A percentile compares a stretch with the other conserved stretches of the same genome.
Evolutionary conservation across 805 yeast genomes (phyloP).

Genomic region (Wickerhamomyces mucosus): DNA sequence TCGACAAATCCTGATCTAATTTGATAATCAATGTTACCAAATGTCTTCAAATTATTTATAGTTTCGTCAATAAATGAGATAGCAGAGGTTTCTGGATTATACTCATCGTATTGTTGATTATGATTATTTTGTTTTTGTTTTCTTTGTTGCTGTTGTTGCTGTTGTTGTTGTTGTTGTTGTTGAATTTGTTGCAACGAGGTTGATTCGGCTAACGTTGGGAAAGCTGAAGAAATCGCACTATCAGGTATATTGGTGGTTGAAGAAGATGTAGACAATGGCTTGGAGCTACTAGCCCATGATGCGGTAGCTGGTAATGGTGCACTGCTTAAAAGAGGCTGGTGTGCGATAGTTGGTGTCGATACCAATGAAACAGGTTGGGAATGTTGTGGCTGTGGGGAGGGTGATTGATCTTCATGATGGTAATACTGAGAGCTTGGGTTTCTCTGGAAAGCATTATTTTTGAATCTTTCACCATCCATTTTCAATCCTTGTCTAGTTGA

Average conservation of each 20-base stretch:
- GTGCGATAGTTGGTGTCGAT: constrained; percentile 3
- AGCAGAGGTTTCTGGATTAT: constrained; percentile 35
- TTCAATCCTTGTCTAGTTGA: constrained; percentile 65
- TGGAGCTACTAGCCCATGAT: constrained; percentile 42
- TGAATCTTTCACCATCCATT: constrained; percentile 30
- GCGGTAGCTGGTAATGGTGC: constrained; percentile 63
- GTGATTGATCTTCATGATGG: neutral
- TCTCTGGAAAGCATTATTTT: constrained; percentile 18
- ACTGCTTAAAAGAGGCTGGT: constrained; percentile 18
- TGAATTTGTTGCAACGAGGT: constrained; percentile 24
- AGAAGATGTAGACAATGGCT: constrained; percentile 6
- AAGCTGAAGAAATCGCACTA: constrained; percentile 41
- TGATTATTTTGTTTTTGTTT: constrained; percentile 21
- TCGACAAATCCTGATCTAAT: constrained; percentile 25
- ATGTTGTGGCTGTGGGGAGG: neutral
- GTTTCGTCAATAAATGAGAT: constrained; percentile 39
- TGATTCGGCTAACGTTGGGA: constrained; percentile 48
- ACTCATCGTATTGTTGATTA: constrained; percentile 15
- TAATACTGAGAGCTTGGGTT: constrained; percentile 9
- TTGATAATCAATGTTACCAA: constrained; percentile 21
- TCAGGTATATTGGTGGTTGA: constrained; percentile 27
- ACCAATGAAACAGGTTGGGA: constrained; percentile 9
- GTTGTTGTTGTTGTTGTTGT: constrained; percentile 20
- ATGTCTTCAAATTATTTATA: constrained; percentile 31
- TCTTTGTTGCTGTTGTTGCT: constrained; percentile 18